A percentile compares a stretch with the other conserved stretches of the same genome.
phyloP scores from a whole-genome alignment of 495 filamentous ascomycete species.

The Penicillium steckii region DNA sequence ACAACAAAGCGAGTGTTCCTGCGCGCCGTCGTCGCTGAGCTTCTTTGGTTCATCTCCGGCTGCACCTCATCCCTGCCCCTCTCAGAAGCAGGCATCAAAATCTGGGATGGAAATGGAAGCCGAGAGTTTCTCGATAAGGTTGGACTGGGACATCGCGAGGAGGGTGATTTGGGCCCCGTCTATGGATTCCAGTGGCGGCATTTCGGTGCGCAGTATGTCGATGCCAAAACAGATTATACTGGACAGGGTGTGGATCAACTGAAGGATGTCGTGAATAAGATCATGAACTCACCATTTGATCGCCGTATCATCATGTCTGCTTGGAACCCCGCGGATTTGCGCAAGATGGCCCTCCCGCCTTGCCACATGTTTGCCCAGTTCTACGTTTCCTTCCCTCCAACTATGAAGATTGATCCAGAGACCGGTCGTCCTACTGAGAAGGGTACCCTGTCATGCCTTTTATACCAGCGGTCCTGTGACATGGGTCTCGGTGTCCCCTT shows the following conservation, averaged over 20 bases:
- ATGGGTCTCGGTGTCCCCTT: slow-evolving; percentile 98
- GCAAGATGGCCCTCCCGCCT: slow-evolving; percentile 90
- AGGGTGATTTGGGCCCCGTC: slow-evolving; percentile 90
- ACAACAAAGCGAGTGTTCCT: slow-evolving; percentile 97
- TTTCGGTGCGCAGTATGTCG: slow-evolving; percentile 86
- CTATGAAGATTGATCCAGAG: slow-evolving; percentile 29
- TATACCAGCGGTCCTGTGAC: slow-evolving; percentile 95
- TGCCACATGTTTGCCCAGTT: slow-evolving; percentile 99
- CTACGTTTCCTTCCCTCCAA: slow-evolving; percentile 78
- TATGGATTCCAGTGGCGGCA: slow-evolving; percentile 99
- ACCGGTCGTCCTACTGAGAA: slow-evolving; percentile 39
- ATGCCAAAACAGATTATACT: slow-evolving; percentile 76
- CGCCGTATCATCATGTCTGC: slow-evolving; percentile 84
- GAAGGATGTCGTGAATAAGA: slow-evolving; percentile 77
- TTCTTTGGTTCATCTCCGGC: slow-evolving; percentile 94
- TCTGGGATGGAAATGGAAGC: slow-evolving; percentile 97
- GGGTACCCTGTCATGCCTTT: slow-evolving; percentile 74
- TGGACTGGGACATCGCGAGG: slow-evolving; percentile 73
- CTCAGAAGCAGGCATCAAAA: slow-evolving; percentile 77
- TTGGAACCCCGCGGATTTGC: slow-evolving; percentile 88
- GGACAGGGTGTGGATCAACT: slow-evolving; percentile 92
- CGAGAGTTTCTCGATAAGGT: slow-evolving; percentile 84
- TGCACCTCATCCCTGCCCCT: slow-evolving; percentile 75
- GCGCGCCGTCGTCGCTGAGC: slow-evolving; percentile 85
- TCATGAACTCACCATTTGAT: slow-evolving; percentile 80